Evolutionary conservation across 192 early-diverging fungal genomes (phyloP), one percentile per base, ranked within the genome.

Genomic region (Coemansia sp.): DNA sequence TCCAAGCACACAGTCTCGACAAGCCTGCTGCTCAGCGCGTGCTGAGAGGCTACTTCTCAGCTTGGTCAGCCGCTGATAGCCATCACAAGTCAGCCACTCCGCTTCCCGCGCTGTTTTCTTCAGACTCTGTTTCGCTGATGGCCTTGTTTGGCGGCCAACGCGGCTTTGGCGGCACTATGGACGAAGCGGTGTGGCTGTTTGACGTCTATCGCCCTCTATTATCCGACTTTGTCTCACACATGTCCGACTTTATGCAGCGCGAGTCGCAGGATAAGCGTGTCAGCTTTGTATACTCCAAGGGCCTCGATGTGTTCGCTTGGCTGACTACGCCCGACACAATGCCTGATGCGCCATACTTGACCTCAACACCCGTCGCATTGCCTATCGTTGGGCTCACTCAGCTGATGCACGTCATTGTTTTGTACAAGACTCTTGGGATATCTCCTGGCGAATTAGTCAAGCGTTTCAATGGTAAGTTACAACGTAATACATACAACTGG

Each of bases 71-170:
- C 22, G 55, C 17, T 31, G 40, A 6, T 4, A 38, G 59, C 4
- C 36, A 39, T n/a, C 4, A 8, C 7, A 13, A 9, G n/a, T 6
- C 19, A 1, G 36, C 19, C 11, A 19, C 59, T 22, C 20, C 59
- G 2, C 1, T 2, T 17, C 61, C 76, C 8, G 70, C 64, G 0
- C 61, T 82, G 13, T 53, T 88, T 39, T 61, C 72, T 3, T 63
- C 86, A 11, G 83, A 82, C 8, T 75, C 79, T 24, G 84, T 88
- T 19, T 74, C 78, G 31, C 68, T 89, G 17, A 87, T 94, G 69
- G 93, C 94, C 38, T 83, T 97, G 61, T 98, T 98, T 86, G 96
- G 96, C 59, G 96, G 96, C 55, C 95, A 98, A 74, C 94, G 91
- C 46, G 95, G 91, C 61, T 92, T 91, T 62, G 86, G 89, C 24